Evolutionary conservation across 164 flowering plant species (phyloP).

Genomic region (Amborella trichopoda): DNA sequence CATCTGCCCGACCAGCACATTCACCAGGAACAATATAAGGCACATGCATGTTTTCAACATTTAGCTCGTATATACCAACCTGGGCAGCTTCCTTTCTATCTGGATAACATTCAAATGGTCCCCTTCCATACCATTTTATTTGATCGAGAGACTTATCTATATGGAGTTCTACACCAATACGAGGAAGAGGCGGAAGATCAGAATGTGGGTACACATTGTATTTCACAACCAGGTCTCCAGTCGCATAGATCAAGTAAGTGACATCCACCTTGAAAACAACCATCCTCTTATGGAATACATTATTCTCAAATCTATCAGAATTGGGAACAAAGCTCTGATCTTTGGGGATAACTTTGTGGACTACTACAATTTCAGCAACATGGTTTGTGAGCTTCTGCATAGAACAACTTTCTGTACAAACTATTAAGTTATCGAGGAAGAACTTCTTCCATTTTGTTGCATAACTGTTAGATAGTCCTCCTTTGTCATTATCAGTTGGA

Average conservation of each 20-base stretch:
- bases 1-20: conserved; percentile 81
- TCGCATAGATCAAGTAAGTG: conserved; percentile 50
- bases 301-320: conserved; percentile 9
- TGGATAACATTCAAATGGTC: conserved; percentile 98
- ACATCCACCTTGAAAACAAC: conserved; percentile 32
- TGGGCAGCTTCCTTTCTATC: conserved; percentile 89
- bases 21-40: conserved; percentile 92
- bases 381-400: conserved; percentile 28
- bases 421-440: conserved; percentile 34
- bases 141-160: conserved; percentile 53
- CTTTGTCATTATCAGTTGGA: conserved; percentile 94
- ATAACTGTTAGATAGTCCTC: conserved; percentile 64
- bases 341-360: conserved; percentile 31
- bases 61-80: conserved; percentile 57
- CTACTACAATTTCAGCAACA: conserved; percentile 32
- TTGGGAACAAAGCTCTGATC: conserved; percentile 11
- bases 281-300: background rate
- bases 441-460: conserved; percentile 68
- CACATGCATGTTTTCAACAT: conserved; percentile 67
- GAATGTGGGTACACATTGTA: conserved; percentile 47
- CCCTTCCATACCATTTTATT: conserved; percentile 79
- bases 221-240: conserved; percentile 75
- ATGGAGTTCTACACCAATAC: conserved; percentile 79
- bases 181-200: conserved; percentile 90
- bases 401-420: conserved; percentile 48